Percentiles rank a stretch among this genome's conserved stretches.
Evolutionary conservation across 2,329 filamentous ascomycete genomes (phyloP).

Genomic region (Aspergillus sp.): DNA sequence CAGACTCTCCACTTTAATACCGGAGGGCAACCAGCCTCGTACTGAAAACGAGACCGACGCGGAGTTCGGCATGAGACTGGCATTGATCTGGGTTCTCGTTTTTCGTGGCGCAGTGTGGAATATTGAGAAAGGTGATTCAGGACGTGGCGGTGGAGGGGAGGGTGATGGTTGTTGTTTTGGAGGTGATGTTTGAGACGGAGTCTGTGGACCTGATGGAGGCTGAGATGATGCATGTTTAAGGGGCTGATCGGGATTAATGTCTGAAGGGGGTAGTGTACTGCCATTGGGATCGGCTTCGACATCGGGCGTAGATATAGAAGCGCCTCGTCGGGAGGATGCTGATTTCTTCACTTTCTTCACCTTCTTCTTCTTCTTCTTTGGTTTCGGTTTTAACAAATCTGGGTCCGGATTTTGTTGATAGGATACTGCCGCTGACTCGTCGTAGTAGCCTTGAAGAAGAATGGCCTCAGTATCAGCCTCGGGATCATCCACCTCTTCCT

Average conservation of each 20-base stretch:
- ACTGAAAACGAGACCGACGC: conserved; percentile 66
- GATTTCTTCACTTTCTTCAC: conserved; percentile 33
- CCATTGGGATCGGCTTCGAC: conserved; percentile 10
- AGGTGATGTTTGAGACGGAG: conserved; percentile 23
- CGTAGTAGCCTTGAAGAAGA: conserved; percentile 47
- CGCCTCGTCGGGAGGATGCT: conserved; percentile 25
- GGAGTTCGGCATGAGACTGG: conserved; percentile 76
- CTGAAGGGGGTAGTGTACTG: not conserved
- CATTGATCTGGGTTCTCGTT: conserved; percentile 62
- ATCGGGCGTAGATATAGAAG: conserved; percentile 13
- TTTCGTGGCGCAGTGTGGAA: conserved; percentile 29
- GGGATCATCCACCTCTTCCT: conserved; percentile 39
- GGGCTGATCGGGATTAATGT: conserved; percentile 11
- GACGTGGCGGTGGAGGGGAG: conserved; percentile 9
- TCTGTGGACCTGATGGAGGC: conserved; percentile 17
- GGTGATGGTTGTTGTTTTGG: conserved; percentile 8
- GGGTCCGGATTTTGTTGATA: conserved; percentile 25
- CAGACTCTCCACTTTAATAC: conserved; percentile 62
- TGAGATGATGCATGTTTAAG: conserved; percentile 11
- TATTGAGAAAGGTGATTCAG: conserved; percentile 18
- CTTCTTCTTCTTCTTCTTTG: conserved; percentile 38
- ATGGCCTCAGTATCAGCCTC: conserved; percentile 36
- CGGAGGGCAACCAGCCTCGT: conserved; percentile 65
- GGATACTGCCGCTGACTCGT: conserved; percentile 41
- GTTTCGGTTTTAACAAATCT: conserved; percentile 32